Conservation (phyloP, 1,284 basidiomycete genomes). For the Ustilago tritici region DNA sequence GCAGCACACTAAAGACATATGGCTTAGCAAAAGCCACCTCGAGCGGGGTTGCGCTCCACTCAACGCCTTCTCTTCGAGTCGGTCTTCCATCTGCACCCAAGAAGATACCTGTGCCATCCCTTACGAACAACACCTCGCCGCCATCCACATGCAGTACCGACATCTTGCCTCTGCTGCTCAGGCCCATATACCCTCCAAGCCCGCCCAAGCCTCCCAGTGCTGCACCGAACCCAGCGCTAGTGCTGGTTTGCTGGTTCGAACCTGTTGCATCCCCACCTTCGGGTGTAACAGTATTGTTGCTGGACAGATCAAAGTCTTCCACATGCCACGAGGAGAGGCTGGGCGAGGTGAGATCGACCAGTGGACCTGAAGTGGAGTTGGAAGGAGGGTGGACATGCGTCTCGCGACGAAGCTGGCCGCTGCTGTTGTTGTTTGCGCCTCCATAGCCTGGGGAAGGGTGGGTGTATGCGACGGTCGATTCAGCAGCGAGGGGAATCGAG, state of each 20-base stretch:
- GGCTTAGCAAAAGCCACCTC: constrained; percentile 85
- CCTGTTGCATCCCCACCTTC: constrained; percentile 17
- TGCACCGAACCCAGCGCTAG: constrained; percentile 36
- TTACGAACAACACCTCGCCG: constrained; percentile 60
- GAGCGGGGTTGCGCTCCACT: constrained; percentile 85
- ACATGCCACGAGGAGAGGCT: constrained; percentile 47
- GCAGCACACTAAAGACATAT: constrained; percentile 77
- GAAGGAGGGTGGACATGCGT: constrained; percentile 41
- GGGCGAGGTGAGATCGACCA: constrained; percentile 42
- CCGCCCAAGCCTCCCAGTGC: constrained; percentile 74
- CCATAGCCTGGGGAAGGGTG: constrained; percentile 37
- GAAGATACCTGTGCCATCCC: constrained; percentile 73
- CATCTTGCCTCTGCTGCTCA: constrained; percentile 78
- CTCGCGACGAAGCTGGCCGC: constrained; percentile 30
- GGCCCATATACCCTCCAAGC: constrained; percentile 87
- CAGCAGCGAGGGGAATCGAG: constrained; percentile 71
- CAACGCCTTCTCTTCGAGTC: constrained; percentile 75
- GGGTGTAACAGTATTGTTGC: constrained; percentile 11
- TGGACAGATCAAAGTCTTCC: constrained; percentile 47
- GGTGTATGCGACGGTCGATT: constrained; percentile 48
- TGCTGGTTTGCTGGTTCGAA: constrained; percentile 18
- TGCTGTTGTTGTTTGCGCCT: constrained; percentile 18
- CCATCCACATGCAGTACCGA: constrained; percentile 77
- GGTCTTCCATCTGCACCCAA: constrained; percentile 79
- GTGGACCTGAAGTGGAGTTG: constrained; percentile 45